Evolutionary conservation across 192 early-diverging fungal genomes (phyloP).

Genomic region (Coemansia sp.): DNA sequence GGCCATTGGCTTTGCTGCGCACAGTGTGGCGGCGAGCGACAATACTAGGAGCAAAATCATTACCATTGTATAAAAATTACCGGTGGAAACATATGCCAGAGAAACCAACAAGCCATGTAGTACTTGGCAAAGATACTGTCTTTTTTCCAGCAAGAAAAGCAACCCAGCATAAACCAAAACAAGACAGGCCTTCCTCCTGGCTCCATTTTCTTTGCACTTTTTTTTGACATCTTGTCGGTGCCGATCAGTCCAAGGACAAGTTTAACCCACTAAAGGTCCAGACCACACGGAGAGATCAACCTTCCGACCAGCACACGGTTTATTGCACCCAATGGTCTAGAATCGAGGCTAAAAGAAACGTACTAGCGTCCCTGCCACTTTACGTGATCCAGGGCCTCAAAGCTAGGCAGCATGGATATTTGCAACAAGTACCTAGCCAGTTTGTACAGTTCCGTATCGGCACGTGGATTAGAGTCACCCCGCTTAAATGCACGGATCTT

Average conservation of each 20-base stretch:
- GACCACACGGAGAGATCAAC: background rate
- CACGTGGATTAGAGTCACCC: slow-evolving; percentile 36
- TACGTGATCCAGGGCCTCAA: slow-evolving; percentile 62
- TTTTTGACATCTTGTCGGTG: too few relatives aligned
- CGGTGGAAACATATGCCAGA: background rate
- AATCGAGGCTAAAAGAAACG: background rate
- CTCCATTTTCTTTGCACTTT: too few relatives aligned
- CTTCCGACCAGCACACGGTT: background rate
- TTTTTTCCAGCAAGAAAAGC: background rate
- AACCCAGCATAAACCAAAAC: background rate
- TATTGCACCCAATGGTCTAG: background rate
- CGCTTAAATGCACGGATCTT: slow-evolving; percentile 68
- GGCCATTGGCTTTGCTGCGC: slow-evolving; percentile 2
- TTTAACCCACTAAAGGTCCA: background rate
- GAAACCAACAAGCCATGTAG: background rate
- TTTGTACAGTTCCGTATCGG: slow-evolving; percentile 60
- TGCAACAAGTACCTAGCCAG: slow-evolving; percentile 61
- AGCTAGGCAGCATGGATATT: slow-evolving; percentile 54
- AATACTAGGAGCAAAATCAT: background rate
- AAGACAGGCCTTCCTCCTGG: background rate
- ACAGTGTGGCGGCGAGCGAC: background rate
- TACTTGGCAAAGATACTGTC: background rate
- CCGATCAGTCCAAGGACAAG: background rate
- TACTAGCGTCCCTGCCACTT: slow-evolving; percentile 45
- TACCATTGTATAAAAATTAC: background rate